A percentile compares a stretch with the other conserved stretches of the same genome.
phyloP scores from a whole-genome alignment of 768 basidiomycete genomes.

The Pleurotus ostreatus region DNA sequence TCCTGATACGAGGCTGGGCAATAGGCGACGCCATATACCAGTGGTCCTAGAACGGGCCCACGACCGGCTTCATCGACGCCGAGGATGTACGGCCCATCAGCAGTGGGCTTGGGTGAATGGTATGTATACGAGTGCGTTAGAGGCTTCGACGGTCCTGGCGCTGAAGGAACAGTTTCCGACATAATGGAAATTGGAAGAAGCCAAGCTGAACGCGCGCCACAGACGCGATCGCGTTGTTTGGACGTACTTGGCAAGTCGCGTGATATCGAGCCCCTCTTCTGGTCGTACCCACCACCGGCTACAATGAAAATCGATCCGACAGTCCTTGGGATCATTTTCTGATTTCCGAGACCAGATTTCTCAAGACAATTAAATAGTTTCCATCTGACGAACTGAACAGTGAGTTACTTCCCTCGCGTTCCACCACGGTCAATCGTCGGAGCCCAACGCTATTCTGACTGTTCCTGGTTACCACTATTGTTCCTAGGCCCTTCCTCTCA shows the following conservation, averaged over 20 bases:
- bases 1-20: slow-evolving; percentile 79
- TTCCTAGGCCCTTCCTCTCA: too few relatives aligned
- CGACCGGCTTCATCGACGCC: slow-evolving; percentile 99
- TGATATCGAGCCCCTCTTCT: background rate
- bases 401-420: too few relatives aligned
- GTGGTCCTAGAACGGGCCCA: slow-evolving; percentile 91
- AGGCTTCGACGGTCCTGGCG: slow-evolving; percentile 51
- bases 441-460: too few relatives aligned
- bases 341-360: too few relatives aligned
- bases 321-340: too few relatives aligned
- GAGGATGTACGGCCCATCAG: slow-evolving; percentile 80
- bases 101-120: slow-evolving; percentile 68
- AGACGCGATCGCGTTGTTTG: slow-evolving; percentile 6
- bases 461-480: too few relatives aligned
- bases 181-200: slow-evolving; percentile 9
- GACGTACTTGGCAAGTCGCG: background rate
- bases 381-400: too few relatives aligned
- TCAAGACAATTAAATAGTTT: too few relatives aligned
- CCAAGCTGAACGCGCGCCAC: background rate
- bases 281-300: too few relatives aligned
- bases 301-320: too few relatives aligned
- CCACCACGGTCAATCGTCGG: too few relatives aligned
- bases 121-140: slow-evolving; percentile 73
- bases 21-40: slow-evolving; percentile 95
- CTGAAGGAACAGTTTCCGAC: slow-evolving; percentile 44